Base-by-base conservation (phyloP, 371 early-diverging fungal species). In the Mucor lusitanicus region DNA sequence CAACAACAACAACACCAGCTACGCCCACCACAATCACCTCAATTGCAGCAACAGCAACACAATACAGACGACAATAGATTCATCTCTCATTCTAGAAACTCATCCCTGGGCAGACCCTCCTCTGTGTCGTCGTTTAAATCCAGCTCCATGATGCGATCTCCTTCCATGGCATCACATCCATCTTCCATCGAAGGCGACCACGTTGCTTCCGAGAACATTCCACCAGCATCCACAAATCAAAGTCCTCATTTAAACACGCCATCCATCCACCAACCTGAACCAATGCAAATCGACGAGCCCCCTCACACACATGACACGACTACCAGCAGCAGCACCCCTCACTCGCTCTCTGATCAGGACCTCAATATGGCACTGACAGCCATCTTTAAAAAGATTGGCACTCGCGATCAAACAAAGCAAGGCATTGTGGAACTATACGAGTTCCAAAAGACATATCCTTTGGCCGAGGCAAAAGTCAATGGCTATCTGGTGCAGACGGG, bases 381-480 rank as follows among this genome's bases (percentile, higher is more conserved):
- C 23, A 94, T 94, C 57, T 94, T 93, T 68, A 78, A 75, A 11
- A 86, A 88, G 72, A 92, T 94, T 65, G 86, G 88, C 17, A 83
- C 87, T n/a, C 76, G 91, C 54, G 92, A 91, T 42, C 78, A 86
- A 59, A 91, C 94, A 0, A 93, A 92, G 71, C 85, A 88, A 81
- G 95, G 93, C 54, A 90, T 94, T 63, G 55, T 81, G 30, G 92
- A 92, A 42, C 74, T 94, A 46, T 91, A 93, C 68, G 87, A 85
- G 55, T 92, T 94, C 77, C 91, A 90, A 72, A 88, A 90, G 74
- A 75, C 78, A 64, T 86, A 93, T 69, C 89, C 87, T 19, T 68
- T 79, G 12, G 86, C 91, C 60, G 85, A 90, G 73, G 65, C 75
- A 48, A 83, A 82, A 59, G 87, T 94, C 8, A 86, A 87, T 70